Evolutionary conservation across 352 stramenopile genomes (phyloP), one percentile per base, ranked within the genome.

Genomic region (Phytophthora aleatoria): DNA sequence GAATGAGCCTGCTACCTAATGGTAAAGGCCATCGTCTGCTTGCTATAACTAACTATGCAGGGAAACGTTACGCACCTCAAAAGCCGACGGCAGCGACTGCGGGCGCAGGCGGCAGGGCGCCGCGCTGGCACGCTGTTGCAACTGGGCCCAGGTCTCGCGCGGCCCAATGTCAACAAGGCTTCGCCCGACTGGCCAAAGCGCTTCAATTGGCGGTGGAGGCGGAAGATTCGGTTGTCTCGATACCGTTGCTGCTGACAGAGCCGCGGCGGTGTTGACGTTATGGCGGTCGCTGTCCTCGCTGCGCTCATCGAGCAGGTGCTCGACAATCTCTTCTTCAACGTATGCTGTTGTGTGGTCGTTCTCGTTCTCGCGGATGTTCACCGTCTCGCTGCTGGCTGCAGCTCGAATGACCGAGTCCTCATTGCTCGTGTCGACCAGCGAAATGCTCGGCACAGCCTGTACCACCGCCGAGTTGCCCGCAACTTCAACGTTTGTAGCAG

Each of bases 131-230:
- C 76, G 81, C 48, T 84, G 80, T 72, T 90, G 75, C 20, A 92
- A 60, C 50, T 87, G 63, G 2, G 65, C 73, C 77, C 83, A 94
- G 24, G 77, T 90, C 58, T 89, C 77, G 7, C 82, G 79, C 11
- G 69, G 65, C 38, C 89, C 79, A 5, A 49, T 9, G 12, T 64
- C 54, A 36, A 47, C 33, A 57, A 28, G 41, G 16, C 41, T 30
- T 31, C 15, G 35, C 12, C 20, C 43, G 38, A 58, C 4, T 26
- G 43, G 33, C 39, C 16, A 35, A n/a, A 54, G 28, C 31, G 35
- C 54, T 61, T 36, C 38, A 28, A 59, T 59, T 56, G 45, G 59
- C 11, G 59, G 31, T 0, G 57, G 62, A 27, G 67, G 50, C 50
- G 59, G 63, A 85, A 79, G 69, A 80, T 79, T 54, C 56, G 47